Percentiles rank a stretch among this genome's conserved stretches.
phyloP scores from a whole-genome alignment of 2,329 filamentous ascomycete genomes.

The Fusarium haematococcum region DNA sequence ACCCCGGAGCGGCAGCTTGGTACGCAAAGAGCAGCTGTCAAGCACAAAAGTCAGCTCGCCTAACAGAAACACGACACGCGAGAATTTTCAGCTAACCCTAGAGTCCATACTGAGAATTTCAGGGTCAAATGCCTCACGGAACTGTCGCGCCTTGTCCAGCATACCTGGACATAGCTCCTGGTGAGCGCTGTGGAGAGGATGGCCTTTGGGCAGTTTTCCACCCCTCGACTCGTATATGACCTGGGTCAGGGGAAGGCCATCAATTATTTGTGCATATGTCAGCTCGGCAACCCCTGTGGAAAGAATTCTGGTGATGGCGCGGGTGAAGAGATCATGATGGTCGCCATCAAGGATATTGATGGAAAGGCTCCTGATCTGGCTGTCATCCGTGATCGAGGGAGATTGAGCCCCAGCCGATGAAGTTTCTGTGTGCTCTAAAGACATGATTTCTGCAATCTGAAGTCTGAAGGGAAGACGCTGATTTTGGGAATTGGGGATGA shows the following conservation, averaged over 20 bases:
- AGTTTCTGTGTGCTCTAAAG: background rate
- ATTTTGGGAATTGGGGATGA: too few relatives aligned
- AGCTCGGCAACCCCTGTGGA: slow-evolving; percentile 18
- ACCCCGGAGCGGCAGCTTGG: slow-evolving; percentile 36
- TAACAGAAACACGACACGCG: background rate
- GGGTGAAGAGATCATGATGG: background rate
- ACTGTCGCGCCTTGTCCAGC: slow-evolving; percentile 25
- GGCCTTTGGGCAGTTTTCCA: background rate
- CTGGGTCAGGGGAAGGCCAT: slow-evolving; percentile 34
- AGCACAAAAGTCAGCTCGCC: background rate
- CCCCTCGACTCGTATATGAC: slow-evolving; percentile 1
- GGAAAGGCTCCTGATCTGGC: background rate
- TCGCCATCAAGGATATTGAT: background rate
- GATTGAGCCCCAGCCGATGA: background rate
- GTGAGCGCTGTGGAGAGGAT: slow-evolving; percentile 37
- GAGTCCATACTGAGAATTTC: slow-evolving; percentile 17
- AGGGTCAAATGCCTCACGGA: slow-evolving; percentile 21
- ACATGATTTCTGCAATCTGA: background rate
- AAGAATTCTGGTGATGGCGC: slow-evolving; percentile 25
- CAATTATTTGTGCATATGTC: slow-evolving; percentile 41
- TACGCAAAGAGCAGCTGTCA: slow-evolving; percentile 41
- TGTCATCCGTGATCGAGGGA: background rate
- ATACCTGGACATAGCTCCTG: slow-evolving; percentile 31
- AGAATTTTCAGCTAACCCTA: background rate
- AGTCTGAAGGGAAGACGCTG: too few relatives aligned